Evolutionary conservation across 495 filamentous ascomycete genomes (phyloP), one percentile per base, ranked within the genome.

Genomic region (Neurospora cerealis): DNA sequence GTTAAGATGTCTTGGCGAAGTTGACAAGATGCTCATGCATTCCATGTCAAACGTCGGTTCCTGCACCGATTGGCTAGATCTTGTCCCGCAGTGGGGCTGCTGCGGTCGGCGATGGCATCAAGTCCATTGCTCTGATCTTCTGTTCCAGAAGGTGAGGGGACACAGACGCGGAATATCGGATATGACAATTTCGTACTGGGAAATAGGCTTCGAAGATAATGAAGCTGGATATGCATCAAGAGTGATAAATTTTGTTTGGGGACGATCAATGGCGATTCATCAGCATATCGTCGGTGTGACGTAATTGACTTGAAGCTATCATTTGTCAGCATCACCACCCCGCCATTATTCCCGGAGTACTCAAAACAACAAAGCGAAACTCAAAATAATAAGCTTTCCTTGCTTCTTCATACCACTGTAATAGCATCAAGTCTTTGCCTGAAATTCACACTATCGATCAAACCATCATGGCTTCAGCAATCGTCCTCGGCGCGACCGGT

Each of bases 401-500:
- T 48, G 6, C 48, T 60, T 28, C 10, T 15, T 60, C 48, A 60
- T 60, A 28, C 5, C 48, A 28, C 48, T 60, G 48, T 15, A 5
- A 54, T 54, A 54, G 21, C 46, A 24, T 24, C 21, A 54, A 21
- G 11, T 60, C 11, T 60, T 13, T 60, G 5, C 10, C 48, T 28
- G 10, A 32, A 7, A 32, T 32, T 15, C 48, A 28, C 48, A 15
- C 24, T 28, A 60, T 60, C 48, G 5, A 60, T 15, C 11, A 28
- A 28, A 42, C 6, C 28, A 72, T 71, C 10, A 78, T 77, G 77
- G 28, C 75, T 17, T 74, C 77, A 6, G 73, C 77, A 71, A 78
- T 77, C 48, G 77, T 78, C 28, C 28, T 72, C 5, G 75, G 77
- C 34, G 77, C 77, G 41, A 78, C 77, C 36, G 75, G 77, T 78